Evolutionary conservation across 352 stramenopile species (phyloP).

Genomic region (Globisporangium paroecandrum): DNA sequence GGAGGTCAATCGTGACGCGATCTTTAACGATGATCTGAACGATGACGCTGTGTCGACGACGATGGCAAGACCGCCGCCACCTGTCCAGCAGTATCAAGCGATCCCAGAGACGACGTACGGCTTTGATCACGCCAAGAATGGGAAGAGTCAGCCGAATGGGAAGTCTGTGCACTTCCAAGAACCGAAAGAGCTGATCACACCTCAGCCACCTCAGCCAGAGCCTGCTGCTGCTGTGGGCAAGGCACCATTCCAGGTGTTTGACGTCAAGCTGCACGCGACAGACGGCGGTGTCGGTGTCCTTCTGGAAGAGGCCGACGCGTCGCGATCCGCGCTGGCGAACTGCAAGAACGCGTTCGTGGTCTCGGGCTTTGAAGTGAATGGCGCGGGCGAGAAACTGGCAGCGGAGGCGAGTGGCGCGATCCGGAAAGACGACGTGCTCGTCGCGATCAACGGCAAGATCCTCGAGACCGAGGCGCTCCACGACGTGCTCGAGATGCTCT

Average conservation of each 20-base stretch:
- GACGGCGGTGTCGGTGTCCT: constrained; percentile 74
- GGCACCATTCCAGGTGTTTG: constrained; percentile 36
- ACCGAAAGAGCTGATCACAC: not conserved
- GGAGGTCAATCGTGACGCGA: constrained; percentile 63
- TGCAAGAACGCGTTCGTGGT: constrained; percentile 42
- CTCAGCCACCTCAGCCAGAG: no score
- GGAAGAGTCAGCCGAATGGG: not conserved
- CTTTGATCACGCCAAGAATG: constrained; percentile 5
- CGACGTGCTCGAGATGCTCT: constrained; percentile 65
- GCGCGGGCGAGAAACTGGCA: constrained; percentile 54
- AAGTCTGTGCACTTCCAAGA: not conserved
- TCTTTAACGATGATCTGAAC: constrained; percentile 34
- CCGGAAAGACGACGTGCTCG: constrained; percentile 45
- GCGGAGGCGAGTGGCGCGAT: constrained; percentile 73
- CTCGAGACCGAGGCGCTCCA: constrained; percentile 43
- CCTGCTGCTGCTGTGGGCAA: no score
- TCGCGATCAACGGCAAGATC: constrained; percentile 55
- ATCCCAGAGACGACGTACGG: constrained; percentile 19
- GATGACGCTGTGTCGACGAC: not conserved
- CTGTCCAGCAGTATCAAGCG: not conserved
- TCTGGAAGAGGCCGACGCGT: constrained; percentile 31
- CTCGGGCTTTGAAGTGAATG: constrained; percentile 62
- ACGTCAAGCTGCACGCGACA: constrained; percentile 55
- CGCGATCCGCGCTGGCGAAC: constrained; percentile 3
- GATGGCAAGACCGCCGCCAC: not conserved